Conservation (phyloP, 768 basidiomycete genomes). For the Russula sp. region DNA sequence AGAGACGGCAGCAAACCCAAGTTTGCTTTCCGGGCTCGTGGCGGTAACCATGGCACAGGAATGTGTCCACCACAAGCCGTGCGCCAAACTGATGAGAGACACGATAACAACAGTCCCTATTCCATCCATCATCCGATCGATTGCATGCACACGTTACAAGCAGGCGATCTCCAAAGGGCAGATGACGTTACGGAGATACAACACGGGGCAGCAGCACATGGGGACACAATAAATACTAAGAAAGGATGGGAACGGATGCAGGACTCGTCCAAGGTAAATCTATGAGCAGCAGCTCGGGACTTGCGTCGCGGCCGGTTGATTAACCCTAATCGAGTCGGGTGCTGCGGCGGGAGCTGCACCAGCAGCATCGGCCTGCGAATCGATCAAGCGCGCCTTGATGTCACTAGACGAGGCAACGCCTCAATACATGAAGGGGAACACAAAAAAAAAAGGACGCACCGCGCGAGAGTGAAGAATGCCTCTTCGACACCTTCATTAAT, state of each 20-base stretch:
- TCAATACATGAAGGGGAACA: not conserved
- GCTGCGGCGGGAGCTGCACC: slow-evolving; percentile 30
- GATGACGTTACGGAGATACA: slow-evolving; percentile 3
- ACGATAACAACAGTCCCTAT: not conserved
- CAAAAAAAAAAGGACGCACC: slow-evolving; percentile 43
- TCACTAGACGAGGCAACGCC: slow-evolving; percentile 45
- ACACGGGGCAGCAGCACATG: not conserved
- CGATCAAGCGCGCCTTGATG: slow-evolving; percentile 95
- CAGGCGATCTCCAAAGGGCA: slow-evolving; percentile 20
- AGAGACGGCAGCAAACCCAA: too few species aligned
- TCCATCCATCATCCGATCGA: slow-evolving; percentile 24
- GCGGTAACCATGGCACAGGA: not conserved
- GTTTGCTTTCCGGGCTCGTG: too few species aligned
- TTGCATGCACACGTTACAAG: slow-evolving; percentile 28
- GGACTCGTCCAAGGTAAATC: not conserved
- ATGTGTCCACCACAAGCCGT: not conserved
- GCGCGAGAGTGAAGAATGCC: slow-evolving; percentile 94
- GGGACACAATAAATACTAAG: slow-evolving; percentile 7
- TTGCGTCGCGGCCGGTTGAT: slow-evolving; percentile 43
- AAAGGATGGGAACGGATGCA: not conserved
- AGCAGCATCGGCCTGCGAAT: slow-evolving; percentile 70
- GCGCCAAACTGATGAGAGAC: too few species aligned
- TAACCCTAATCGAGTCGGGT: slow-evolving; percentile 59
- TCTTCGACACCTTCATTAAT: slow-evolving; percentile 97
- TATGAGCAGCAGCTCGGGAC: slow-evolving; percentile 40